Evolutionary conservation across 2,329 filamentous ascomycete genomes (phyloP), one percentile per base, ranked within the genome.

Genomic region (Byssoonygena ceratinophila): DNA sequence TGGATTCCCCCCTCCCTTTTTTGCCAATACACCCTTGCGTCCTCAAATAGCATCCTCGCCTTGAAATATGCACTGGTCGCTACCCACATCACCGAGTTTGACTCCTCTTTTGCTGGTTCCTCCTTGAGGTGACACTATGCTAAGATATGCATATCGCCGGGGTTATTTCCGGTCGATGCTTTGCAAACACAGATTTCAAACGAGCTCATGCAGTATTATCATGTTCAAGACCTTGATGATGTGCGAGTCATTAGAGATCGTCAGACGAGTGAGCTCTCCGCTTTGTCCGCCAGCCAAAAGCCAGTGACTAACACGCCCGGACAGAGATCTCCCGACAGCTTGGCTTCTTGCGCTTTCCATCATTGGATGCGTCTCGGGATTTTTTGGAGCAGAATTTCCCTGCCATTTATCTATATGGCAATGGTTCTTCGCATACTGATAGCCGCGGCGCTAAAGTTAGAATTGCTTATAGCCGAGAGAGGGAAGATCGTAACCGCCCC

Each of bases 171-270:
- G 63, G 63, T 63, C 58, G 59, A 63, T 60, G 56, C 60, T 60
- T 63, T 61, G 59, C 61, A 60, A 60, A 58, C 69, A 74, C 69
- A 81, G 78, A 77, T 81, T 63, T 71, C 72, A 59, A 69, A 70
- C 66, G 77, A 80, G 69, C 68, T 81, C 59, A 68, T 69, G 59
- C 71, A 76, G 59, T 71, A 69, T 58, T 74, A 79, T 58, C 66
- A 72, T 59, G 67, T 77, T 56, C 69, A 74, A 53, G 71, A 70
- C n/a, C 64, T 81, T 55, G 76, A 80, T 60, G 76, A 79, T 59
- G 69, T 80, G 45, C 71, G 76, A 16, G 68, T 81, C 48, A 81
- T 81, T 59, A 75, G 76, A 54, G 77, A 81, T 59, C 73, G 76
- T 52, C 74, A 77, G 55, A 80, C 77, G 18, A 78, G 78, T 80